Conservation (phyloP, 2,329 filamentous ascomycete species). For the Botrytis hyacinthi region DNA sequence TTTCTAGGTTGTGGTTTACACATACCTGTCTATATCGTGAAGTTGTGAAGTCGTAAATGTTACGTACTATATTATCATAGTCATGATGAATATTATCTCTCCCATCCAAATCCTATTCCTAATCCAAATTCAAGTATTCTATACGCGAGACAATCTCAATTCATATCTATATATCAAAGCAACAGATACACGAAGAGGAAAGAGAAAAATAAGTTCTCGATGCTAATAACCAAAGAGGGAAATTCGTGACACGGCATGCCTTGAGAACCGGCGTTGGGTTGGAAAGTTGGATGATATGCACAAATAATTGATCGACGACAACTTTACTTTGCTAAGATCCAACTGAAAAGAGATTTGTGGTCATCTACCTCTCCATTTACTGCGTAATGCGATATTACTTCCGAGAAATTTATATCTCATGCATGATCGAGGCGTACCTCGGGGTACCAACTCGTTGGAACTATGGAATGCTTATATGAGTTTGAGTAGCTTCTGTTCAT, state of each 20-base stretch:
- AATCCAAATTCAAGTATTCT: neutral
- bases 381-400: neutral
- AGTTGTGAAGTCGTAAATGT: neutral
- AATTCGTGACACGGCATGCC: neutral
- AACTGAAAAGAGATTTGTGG: neutral
- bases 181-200: neutral
- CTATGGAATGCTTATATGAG: neutral
- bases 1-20: accelerated
- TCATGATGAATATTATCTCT: too few species aligned
- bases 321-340: neutral
- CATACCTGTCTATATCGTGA: neutral
- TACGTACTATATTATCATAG: neutral
- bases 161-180: neutral
- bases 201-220: neutral
- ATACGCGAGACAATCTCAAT: too few species aligned
- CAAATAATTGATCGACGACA: neutral
- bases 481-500: neutral
- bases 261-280: neutral
- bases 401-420: neutral
- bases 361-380: neutral
- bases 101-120: neutral
- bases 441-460: neutral
- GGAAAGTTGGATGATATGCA: neutral
- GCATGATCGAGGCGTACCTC: neutral
- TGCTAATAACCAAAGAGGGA: neutral